These are phyloP conservation scores for Yamadazyma sp. DNA, from an alignment of 1,139 yeast species.

Conservation along the genomic window DNA sequence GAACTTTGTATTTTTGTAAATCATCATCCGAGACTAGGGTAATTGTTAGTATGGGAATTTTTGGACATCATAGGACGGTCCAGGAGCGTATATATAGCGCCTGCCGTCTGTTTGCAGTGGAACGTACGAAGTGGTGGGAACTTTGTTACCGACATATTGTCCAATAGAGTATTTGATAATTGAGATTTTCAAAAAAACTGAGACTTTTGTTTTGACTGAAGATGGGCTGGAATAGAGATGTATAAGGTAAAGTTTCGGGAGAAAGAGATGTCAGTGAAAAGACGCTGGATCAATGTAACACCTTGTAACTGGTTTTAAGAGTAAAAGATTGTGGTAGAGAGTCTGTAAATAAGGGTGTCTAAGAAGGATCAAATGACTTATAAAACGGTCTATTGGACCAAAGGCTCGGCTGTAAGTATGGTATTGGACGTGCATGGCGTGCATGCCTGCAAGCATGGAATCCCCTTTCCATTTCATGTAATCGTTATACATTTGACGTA, in stretches of 20 bases:
- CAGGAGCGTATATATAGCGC: neutral
- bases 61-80: neutral
- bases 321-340: no score
- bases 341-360: no score
- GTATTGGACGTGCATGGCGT: no score
- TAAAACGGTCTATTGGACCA: no score
- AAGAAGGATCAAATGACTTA: no score
- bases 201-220: neutral
- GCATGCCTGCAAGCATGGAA: no score
- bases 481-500: neutral
- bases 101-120: neutral
- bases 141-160: slow-evolving; percentile 44
- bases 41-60: slow-evolving; percentile 15
- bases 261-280: no score
- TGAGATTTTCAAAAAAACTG: slow-evolving; percentile 4
- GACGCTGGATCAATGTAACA: no score
- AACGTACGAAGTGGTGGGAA: slow-evolving; percentile 55
- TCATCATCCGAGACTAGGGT: slow-evolving; percentile 73
- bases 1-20: slow-evolving; percentile 78
- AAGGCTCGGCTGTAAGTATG: no score
- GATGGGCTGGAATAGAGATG: neutral
- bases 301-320: no score
- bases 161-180: slow-evolving; percentile 15
- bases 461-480: no score
- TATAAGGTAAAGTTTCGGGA: neutral